Evolutionary conservation across 345 rosid genomes (phyloP), one percentile per base, ranked within the genome.

Genomic region (Eucalyptus lansdowneana): DNA sequence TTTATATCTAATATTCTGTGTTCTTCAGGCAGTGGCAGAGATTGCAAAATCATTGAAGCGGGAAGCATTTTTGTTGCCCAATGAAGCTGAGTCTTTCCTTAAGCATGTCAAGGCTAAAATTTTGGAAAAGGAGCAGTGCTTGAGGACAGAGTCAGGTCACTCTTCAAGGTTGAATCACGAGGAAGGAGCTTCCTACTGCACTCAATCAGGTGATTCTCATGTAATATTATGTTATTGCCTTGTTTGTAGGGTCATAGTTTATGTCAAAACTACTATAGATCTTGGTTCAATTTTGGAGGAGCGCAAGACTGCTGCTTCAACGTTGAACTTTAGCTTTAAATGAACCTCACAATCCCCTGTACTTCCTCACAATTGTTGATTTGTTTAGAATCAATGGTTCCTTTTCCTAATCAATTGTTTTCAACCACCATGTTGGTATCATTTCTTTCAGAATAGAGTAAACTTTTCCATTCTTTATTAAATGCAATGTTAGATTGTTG

Each of bases 11-110:
- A 86, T 86, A 76, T 76, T 37, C 47, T 93, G 50, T 89, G 86
- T 88, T 87, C 87, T 91, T 88, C 90, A 97, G 99, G 99, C 97
- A 80, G 94, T 97, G 58, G 93, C 90, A 87, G 98, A 97, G 94
- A 95, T 97, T 90, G 93, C 90, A 37, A 97, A 95, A 93, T 95
- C 98, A 88, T 92, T 94, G 50, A 97, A 93, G 93, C 93, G 62
- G n/a, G 98, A 97, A 93, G 97, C 98, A 89, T 90, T 87, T 90
- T 89, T 91, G 51, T 92, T 97, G 91, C 97, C 96, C 17, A 87
- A 87, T 42, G 89, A 87, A 90, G 97, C 98, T 81, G 91, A 95
- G 90, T 94, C 93, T 87, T 89, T 90, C 89, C 90, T 90, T 80
- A 90, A 86, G 88, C 91, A 87, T 88, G 93, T 96, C 29, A 93